phyloP scores from a whole-genome alignment of 306 rosid genomes.

The Trifolium repens region DNA sequence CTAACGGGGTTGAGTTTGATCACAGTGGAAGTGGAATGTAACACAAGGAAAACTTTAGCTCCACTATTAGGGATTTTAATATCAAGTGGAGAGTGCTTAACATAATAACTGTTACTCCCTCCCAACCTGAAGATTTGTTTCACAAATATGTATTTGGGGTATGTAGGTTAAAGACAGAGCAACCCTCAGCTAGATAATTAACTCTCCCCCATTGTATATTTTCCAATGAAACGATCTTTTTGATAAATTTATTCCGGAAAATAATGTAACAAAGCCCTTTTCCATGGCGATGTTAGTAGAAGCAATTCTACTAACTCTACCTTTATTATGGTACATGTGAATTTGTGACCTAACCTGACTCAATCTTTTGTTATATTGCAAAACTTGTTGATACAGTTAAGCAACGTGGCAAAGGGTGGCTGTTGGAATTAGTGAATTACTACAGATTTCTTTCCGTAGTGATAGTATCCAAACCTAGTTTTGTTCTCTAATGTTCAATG shows the following conservation, averaged over 20 bases:
- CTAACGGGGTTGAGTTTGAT: neutral
- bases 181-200: neutral
- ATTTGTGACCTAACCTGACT: conserved; percentile 15
- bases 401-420: conserved; percentile 30
- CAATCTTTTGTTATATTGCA: conserved; percentile 29
- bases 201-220: neutral
- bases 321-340: conserved; percentile 21
- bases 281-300: conserved; percentile 20
- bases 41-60: neutral
- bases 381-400: conserved; percentile 24
- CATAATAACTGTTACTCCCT: neutral
- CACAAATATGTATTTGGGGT: neutral
- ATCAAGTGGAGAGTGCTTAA: neutral
- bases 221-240: neutral
- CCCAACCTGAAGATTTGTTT: neutral
- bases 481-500: conserved; percentile 23
- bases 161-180: neutral
- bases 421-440: conserved; percentile 14
- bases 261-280: neutral
- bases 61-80: neutral
- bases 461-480: conserved; percentile 12
- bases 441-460: conserved; percentile 8
- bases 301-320: conserved; percentile 17
- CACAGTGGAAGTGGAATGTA: conserved; percentile 5
- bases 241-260: conserved; percentile 35